phyloP scores from a whole-genome alignment of 148 eudicot genomes.

The Limonium bicolor region DNA sequence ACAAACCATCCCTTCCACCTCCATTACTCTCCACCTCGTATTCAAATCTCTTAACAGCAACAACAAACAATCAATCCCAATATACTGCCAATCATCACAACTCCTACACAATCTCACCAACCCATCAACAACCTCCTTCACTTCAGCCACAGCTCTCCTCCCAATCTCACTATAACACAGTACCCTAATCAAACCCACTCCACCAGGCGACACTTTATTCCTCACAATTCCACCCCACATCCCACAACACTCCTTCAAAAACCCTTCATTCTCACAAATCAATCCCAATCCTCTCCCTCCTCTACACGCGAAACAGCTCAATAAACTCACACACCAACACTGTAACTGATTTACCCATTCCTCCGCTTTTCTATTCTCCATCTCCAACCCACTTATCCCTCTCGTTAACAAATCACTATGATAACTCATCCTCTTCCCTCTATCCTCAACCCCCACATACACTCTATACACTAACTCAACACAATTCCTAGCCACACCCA shows the following conservation, averaged over 20 bases:
- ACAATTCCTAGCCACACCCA: slow-evolving; percentile 17
- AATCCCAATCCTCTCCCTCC: slow-evolving; percentile 30
- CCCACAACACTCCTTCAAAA: slow-evolving; percentile 28
- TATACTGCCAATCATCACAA: slow-evolving; percentile 82
- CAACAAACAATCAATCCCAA: slow-evolving; percentile 67
- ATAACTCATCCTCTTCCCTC: slow-evolving; percentile 28
- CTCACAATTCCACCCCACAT: slow-evolving; percentile 31
- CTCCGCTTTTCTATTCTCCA: slow-evolving; percentile 66
- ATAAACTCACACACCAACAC: slow-evolving; percentile 55
- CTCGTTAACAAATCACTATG: slow-evolving; percentile 69
- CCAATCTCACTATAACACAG: slow-evolving; percentile 46
- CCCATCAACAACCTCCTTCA: slow-evolving; percentile 25
- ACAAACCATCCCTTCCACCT: slow-evolving; percentile 25
- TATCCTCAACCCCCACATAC: slow-evolving; percentile 13
- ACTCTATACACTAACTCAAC: slow-evolving; percentile 8
- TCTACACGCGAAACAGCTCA: slow-evolving; percentile 52
- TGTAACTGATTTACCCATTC: slow-evolving; percentile 89
- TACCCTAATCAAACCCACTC: slow-evolving; percentile 51
- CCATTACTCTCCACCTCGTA: slow-evolving; percentile 44
- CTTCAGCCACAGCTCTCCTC: slow-evolving; percentile 33
- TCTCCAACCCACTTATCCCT: slow-evolving; percentile 54
- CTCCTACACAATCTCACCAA: slow-evolving; percentile 62
- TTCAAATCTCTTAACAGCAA: slow-evolving; percentile 43
- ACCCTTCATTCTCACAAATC: slow-evolving; percentile 21
- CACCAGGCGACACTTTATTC: slow-evolving; percentile 47